phyloP scores from a whole-genome alignment of 2,329 filamentous ascomycete species.

The Aspergillus sp. region DNA sequence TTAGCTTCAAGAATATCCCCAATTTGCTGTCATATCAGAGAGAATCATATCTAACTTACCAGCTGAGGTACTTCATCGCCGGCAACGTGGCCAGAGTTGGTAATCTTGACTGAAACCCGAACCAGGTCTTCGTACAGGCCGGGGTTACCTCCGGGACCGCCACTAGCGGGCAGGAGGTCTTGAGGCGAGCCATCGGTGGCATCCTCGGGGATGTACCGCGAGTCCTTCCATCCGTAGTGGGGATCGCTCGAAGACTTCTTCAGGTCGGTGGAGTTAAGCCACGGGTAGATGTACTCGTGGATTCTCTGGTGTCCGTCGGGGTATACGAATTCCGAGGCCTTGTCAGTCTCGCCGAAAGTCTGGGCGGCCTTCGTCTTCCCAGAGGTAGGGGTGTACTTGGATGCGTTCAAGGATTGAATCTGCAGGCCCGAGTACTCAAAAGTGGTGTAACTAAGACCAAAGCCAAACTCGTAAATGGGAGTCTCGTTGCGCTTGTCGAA shows the following conservation, averaged over 20 bases:
- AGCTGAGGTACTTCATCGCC: slow-evolving; percentile 57
- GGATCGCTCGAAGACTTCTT: slow-evolving; percentile 52
- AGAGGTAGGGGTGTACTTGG: slow-evolving; percentile 53
- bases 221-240: slow-evolving; percentile 53
- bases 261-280: slow-evolving; percentile 60
- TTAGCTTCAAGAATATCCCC: slow-evolving; percentile 3
- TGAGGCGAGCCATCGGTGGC: slow-evolving; percentile 56
- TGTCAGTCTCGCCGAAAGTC: slow-evolving; percentile 49
- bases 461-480: slow-evolving; percentile 63
- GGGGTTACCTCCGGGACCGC: slow-evolving; percentile 60
- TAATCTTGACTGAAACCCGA: slow-evolving; percentile 49
- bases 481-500: slow-evolving; percentile 57
- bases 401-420: slow-evolving; percentile 45
- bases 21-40: neutral
- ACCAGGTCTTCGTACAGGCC: slow-evolving; percentile 53
- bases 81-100: slow-evolving; percentile 49
- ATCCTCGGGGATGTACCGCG: slow-evolving; percentile 52
- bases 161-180: slow-evolving; percentile 56
- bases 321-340: slow-evolving; percentile 55
- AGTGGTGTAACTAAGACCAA: slow-evolving; percentile 62
- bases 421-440: slow-evolving; percentile 61
- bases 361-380: slow-evolving; percentile 57
- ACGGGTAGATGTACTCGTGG: slow-evolving; percentile 62
- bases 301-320: slow-evolving; percentile 53
- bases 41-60: slow-evolving; percentile 23